A percentile compares a stretch with the other conserved stretches of the same genome.
Conservation (phyloP, 2,329 filamentous ascomycete species). For the Stemphylium beticola region DNA sequence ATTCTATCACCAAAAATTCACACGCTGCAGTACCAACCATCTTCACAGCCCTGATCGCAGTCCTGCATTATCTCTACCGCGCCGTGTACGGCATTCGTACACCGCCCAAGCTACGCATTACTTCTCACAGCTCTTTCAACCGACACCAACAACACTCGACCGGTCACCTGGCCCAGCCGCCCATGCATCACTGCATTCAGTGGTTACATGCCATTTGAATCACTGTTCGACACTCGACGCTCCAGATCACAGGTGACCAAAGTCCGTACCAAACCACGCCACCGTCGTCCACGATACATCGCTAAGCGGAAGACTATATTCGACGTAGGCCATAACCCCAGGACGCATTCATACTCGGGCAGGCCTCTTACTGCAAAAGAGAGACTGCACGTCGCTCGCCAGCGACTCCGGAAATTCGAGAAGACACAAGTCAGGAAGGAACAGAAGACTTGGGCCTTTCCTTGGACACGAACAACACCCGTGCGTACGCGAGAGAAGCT, state of each 20-base stretch:
- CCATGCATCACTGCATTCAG: neutral
- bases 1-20: neutral
- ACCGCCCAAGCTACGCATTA: neutral
- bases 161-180: neutral
- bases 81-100: neutral
- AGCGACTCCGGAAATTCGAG: slow-evolving; percentile 14
- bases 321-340: neutral
- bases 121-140: neutral
- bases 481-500: slow-evolving; percentile 1
- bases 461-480: neutral
- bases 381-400: slow-evolving; percentile 11
- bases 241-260: neutral
- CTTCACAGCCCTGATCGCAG: neutral
- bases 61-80: neutral
- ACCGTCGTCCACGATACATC: neutral
- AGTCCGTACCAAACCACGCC: neutral
- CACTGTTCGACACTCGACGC: neutral
- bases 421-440: slow-evolving; percentile 1
- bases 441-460: neutral
- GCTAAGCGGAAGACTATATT: neutral
- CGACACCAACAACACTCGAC: neutral
- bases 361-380: slow-evolving; percentile 4
- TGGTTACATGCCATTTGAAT: slow-evolving; percentile 7
- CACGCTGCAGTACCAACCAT: neutral
- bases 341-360: neutral